Base-by-base conservation (phyloP, 1,284 basidiomycete species). In the Cryptococcus sp. region DNA sequence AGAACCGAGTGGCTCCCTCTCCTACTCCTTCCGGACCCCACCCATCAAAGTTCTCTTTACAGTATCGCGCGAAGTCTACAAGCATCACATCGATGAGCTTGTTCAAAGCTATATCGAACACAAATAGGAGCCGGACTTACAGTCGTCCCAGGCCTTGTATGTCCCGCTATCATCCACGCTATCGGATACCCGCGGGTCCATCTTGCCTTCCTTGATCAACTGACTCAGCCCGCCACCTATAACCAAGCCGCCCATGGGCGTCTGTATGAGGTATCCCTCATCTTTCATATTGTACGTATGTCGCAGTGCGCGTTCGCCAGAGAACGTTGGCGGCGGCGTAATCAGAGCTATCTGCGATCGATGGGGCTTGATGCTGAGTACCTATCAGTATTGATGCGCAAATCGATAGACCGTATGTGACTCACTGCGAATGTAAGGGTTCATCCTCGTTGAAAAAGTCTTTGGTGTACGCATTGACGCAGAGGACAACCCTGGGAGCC, bases 271-370 rank as follows among this genome's bases (percentile, higher is more conserved):
- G 56, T 70, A 72, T 10, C 56, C 61, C 17, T 57, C 69, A 25
- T 56, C 59, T 8, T 46, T 20, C 45, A 64, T 61, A 54, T 66
- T 66, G 64, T 69, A 68, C 6, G 69, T 68, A 44, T 65, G 41
- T 40, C 54, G 17, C 8, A 71, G 55, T 5, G 58, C 55, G 13
- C 52, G 23, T 0, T 39, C 7, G 23, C 65, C 66, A 1, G 66
- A 63, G 57, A 60, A 70, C 3, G 65, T 47, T 8, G 56, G 48
- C 0, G 71, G 59, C n/a, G 71, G 71, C 15, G 69, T 71, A 58
- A 71, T 66, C n/a, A 63, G 44, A 10, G 63, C 42, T 4, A 45
- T 45, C n/a, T 45, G n/a, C 42, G n/a, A 22, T 7, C 22, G 22
- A 22, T 45, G 42, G 2, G 42, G 42, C 42, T 19, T 45, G 42